A percentile compares a stretch with the other conserved stretches of the same genome.
phyloP scores from a whole-genome alignment of 192 early-diverging fungal genomes.

The Rhizophagus sp. region DNA sequence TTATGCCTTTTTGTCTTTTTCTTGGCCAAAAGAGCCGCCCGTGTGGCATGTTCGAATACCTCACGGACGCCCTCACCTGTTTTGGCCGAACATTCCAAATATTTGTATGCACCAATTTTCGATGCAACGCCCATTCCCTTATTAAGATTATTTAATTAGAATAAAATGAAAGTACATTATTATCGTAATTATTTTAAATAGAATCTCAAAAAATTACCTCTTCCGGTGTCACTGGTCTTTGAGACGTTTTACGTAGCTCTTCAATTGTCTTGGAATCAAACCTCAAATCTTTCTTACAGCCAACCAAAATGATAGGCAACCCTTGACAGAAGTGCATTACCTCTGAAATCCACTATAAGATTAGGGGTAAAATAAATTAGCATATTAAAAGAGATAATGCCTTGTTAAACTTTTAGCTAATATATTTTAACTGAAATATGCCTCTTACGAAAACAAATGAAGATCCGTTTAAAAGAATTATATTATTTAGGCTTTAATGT shows the following conservation, averaged over 20 bases:
- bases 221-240: conserved; percentile 72
- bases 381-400: background rate
- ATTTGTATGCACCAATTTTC: conserved; percentile 78
- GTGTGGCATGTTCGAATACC: conserved; percentile 86
- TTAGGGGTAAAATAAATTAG: background rate
- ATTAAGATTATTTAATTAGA: background rate
- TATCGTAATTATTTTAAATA: background rate
- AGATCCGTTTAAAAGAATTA: background rate
- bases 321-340: conserved; percentile 84
- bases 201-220: conserved; percentile 48
- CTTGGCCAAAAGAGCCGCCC: conserved; percentile 65
- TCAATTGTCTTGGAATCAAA: conserved; percentile 78
- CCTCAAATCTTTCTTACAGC: conserved; percentile 87
- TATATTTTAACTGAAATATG: background rate
- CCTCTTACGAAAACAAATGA: background rate
- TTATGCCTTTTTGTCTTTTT: conserved; percentile 26
- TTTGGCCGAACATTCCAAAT: conserved; percentile 85
- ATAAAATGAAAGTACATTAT: background rate
- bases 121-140: conserved; percentile 71
- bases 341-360: conserved; percentile 82
- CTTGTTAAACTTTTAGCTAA: background rate
- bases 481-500: conserved; percentile 2
- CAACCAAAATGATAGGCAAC: conserved; percentile 84
- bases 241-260: conserved; percentile 71
- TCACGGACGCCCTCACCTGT: conserved; percentile 77